phyloP scores from a whole-genome alignment of 371 early-diverging fungal genomes.

The Mortierella sp. region DNA sequence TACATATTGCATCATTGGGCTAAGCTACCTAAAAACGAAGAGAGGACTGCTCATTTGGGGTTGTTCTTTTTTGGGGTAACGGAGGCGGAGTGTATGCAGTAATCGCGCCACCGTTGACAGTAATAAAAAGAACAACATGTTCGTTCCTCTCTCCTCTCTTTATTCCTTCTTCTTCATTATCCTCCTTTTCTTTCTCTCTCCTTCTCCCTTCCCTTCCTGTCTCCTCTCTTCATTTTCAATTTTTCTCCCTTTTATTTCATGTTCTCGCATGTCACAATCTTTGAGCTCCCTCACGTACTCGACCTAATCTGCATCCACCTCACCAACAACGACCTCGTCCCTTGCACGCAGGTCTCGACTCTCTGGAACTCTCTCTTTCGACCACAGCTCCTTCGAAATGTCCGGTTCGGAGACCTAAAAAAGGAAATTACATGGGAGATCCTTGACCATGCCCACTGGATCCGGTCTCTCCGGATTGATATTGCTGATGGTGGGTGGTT shows the following conservation, averaged over 20 bases:
- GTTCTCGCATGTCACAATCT: not conserved
- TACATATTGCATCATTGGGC: too few relatives aligned
- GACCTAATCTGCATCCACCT: not conserved
- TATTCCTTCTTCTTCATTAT: not conserved
- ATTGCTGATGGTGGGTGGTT: not conserved
- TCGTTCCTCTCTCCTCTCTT: not conserved
- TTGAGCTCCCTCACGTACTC: constrained; percentile 2
- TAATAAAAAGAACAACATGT: too few relatives aligned
- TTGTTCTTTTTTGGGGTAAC: too few relatives aligned
- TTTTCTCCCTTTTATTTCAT: not conserved
- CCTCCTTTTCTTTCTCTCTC: not conserved
- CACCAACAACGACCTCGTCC: not conserved
- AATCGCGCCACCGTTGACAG: too few relatives aligned
- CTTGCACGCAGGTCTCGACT: not conserved
- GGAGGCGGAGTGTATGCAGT: too few relatives aligned
- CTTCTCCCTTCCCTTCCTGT: not conserved
- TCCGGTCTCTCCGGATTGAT: not conserved
- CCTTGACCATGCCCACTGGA: not conserved
- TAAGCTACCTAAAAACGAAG: too few relatives aligned
- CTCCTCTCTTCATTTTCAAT: not conserved
- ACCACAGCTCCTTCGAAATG: not conserved
- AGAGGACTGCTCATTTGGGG: too few relatives aligned
- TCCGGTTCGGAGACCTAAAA: constrained; percentile 1
- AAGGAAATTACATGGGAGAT: not conserved
- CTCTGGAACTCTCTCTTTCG: not conserved